Evolutionary conservation across 305 asterid species (phyloP).

Genomic region (Solanum hybrid): DNA sequence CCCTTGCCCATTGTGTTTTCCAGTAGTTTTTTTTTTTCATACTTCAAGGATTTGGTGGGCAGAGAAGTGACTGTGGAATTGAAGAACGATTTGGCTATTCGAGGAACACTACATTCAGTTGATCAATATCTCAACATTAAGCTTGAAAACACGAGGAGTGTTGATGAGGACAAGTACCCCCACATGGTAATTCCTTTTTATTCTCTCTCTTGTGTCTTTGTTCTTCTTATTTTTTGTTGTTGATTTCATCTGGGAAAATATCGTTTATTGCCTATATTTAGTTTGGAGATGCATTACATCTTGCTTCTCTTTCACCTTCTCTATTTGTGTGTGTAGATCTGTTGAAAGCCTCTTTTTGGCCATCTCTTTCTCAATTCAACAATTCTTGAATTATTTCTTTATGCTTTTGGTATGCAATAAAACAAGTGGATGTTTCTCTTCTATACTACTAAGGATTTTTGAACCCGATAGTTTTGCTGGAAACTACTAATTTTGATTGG

Average conservation of each 20-base stretch:
- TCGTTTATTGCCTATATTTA: no score
- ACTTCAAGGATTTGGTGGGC: constrained; percentile 78
- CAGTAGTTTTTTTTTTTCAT: not conserved
- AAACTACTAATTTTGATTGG: not conserved
- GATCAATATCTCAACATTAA: constrained; percentile 94
- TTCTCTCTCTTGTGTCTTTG: not conserved
- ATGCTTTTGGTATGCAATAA: not conserved
- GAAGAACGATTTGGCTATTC: constrained; percentile 3
- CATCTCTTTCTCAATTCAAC: not conserved
- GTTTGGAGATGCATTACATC: no score
- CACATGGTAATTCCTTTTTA: constrained; percentile 54
- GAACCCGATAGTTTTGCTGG: not conserved
- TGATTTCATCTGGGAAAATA: no score
- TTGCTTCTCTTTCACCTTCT: no score
- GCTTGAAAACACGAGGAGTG: constrained; percentile 81
- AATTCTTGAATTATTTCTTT: not conserved
- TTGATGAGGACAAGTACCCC: constrained; percentile 89
- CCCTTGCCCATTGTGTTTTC: no score
- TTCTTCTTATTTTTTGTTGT: not conserved
- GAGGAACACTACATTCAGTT: constrained; percentile 88
- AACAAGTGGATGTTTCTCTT: not conserved
- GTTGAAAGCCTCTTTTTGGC: not conserved
- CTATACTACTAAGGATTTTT: not conserved
- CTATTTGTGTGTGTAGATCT: no score
- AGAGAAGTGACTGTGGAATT: constrained; percentile 89